Evolutionary conservation across 2,329 filamentous ascomycete species (phyloP).

Genomic region (Monascus ruber): DNA sequence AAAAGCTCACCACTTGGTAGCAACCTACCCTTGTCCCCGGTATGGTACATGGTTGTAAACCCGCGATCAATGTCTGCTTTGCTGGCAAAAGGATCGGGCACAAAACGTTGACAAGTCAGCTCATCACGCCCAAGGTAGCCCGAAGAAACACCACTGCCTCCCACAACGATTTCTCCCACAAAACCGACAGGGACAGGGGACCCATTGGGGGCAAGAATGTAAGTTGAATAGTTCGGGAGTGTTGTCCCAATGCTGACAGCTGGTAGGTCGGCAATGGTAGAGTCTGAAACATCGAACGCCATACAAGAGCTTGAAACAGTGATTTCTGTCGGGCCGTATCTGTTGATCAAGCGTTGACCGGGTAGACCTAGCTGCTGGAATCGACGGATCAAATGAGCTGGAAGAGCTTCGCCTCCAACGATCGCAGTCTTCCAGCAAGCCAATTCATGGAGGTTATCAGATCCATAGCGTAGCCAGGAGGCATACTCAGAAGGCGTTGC

Average conservation of each 20-base stretch:
- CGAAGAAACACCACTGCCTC: slow-evolving; percentile 2
- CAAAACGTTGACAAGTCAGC: slow-evolving; percentile 1
- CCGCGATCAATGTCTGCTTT: background rate
- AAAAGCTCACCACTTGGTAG: slow-evolving; percentile 3
- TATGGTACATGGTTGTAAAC: background rate
- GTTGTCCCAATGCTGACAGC: slow-evolving; percentile 3
- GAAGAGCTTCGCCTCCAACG: slow-evolving; percentile 3
- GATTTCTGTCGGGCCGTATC: slow-evolving; percentile 3
- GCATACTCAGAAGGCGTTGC: slow-evolving; percentile 2
- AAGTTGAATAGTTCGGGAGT: slow-evolving; percentile 3
- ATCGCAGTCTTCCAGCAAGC: slow-evolving; percentile 3
- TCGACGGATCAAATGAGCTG: slow-evolving; percentile 1
- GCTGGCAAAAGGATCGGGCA: background rate
- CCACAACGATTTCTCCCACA: slow-evolving; percentile 3
- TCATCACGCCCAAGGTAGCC: slow-evolving; percentile 1
- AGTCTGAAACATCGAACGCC: too few species aligned
- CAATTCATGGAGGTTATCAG: slow-evolving; percentile 2
- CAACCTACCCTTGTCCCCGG: slow-evolving; percentile 4
- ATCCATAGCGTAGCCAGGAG: slow-evolving; percentile 2
- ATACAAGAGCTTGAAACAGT: slow-evolving; percentile 2
- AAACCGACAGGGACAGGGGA: slow-evolving; percentile 3
- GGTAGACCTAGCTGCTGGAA: slow-evolving; percentile 1
- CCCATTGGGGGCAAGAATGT: slow-evolving; percentile 2
- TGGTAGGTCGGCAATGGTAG: background rate
- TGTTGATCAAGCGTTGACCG: slow-evolving; percentile 1